Conservation (phyloP, 2,329 filamentous ascomycete species). For the Pseudocercospora pini-densiflorae region DNA sequence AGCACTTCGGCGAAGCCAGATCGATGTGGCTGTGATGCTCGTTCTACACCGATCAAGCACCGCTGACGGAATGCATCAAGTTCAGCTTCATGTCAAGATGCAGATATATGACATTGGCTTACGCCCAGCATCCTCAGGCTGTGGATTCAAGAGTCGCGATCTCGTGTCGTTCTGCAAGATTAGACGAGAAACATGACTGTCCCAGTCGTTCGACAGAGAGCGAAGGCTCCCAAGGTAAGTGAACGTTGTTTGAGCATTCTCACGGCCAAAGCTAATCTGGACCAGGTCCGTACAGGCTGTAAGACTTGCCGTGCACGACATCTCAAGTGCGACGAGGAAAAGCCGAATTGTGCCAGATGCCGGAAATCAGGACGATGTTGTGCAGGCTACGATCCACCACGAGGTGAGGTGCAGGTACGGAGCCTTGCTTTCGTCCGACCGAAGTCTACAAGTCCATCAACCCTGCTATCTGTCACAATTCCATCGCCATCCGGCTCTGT, state of each 20-base stretch:
- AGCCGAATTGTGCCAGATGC: slow-evolving; percentile 4
- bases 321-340: neutral
- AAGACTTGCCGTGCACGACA: neutral
- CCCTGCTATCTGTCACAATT: neutral
- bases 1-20: neutral
- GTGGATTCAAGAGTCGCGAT: no score
- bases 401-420: neutral
- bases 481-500: neutral
- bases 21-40: neutral
- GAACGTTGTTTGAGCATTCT: no score
- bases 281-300: neutral
- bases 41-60: neutral
- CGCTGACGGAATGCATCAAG: neutral
- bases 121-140: neutral
- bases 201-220: neutral
- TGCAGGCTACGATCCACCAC: neutral
- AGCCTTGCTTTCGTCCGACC: neutral
- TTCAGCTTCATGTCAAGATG: neutral
- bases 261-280: neutral
- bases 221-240: neutral
- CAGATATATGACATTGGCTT: neutral
- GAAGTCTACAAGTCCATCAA: neutral
- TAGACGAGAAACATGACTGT: neutral
- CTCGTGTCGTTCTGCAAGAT: no score
- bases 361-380: neutral